Base-by-base conservation (phyloP, 2,329 filamentous ascomycete genomes). In the Ceratocystis ficicola region DNA sequence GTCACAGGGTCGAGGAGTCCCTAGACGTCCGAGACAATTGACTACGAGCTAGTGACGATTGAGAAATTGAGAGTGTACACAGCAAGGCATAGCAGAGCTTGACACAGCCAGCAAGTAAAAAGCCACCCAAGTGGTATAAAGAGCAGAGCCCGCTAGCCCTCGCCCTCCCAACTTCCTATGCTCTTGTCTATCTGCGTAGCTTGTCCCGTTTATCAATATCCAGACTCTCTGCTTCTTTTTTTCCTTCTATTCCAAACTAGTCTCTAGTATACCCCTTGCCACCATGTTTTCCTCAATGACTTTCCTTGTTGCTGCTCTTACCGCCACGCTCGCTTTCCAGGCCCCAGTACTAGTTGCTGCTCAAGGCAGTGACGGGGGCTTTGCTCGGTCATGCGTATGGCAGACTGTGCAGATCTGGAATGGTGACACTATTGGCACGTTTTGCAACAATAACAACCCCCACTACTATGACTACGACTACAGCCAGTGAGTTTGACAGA, bases 401-500 rank as follows among this genome's bases (percentile, higher is more conserved):
- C 63, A 65, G 25, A 59, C 60, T 36, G 63, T 65, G 20, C 63
- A 65, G 63, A 41, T 65, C 41, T 41, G 63, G 1, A 60, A 65
- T 20, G 63, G 52, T 30, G 52, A 65, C 28, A 41, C 36, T 32
- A 65, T 65, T 25, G 63, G 63, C 5, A 60, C 63, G 22, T 65
- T 65, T 59, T 65, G 63, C 50, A 65, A 59, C 50, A 65, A 65
- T 41, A 65, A 65, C 50, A 65, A 65, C 30, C 63, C 50, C 8
- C 22, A 57, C 44, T 65, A 65, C 63, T 65, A 65, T 20, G 63
- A 65, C 25, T 65, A 65, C 20, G 22, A 65, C 28, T 65, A 65
- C 22, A 65, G 63, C 44, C 36, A 44, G 63, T 60, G 44, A 65
- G 50, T 65, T 1, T 44, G 6, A 15, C 20, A 2, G 20, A 20